Percentiles rank a stretch among this genome's conserved stretches.
Conservation (phyloP, 2,329 filamentous ascomycete species). For the Pestalotiopsis sp. region DNA sequence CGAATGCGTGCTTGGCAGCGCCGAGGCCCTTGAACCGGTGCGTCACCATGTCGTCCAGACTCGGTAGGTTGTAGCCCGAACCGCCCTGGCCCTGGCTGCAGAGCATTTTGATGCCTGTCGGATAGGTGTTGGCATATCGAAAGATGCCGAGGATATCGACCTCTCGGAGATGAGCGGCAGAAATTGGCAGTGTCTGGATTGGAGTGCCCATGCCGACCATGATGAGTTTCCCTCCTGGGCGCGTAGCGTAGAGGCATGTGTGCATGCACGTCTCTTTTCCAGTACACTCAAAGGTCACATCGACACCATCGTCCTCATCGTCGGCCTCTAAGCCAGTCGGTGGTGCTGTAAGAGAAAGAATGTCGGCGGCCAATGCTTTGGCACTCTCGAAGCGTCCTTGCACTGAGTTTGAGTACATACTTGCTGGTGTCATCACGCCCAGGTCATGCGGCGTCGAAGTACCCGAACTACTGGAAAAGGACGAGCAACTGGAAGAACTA, state of each 20-base stretch:
- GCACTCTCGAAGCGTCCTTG: conserved; percentile 53
- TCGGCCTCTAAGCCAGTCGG: conserved; percentile 37
- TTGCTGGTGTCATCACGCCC: conserved; percentile 46
- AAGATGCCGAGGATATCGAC: conserved; percentile 79
- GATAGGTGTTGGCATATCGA: conserved; percentile 76
- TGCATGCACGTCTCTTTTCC: conserved; percentile 77
- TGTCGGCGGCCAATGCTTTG: conserved; percentile 50
- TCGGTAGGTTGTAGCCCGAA: conserved; percentile 54
- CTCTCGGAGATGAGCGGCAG: conserved; percentile 72
- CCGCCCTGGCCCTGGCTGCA: conserved; percentile 44
- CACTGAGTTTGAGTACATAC: conserved; percentile 46
- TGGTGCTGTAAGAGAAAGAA: conserved; percentile 44
- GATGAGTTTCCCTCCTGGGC: conserved; percentile 71
- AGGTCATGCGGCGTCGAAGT: conserved; percentile 48
- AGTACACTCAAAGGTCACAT: conserved; percentile 76
- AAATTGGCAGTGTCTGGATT: conserved; percentile 74
- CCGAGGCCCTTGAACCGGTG: conserved; percentile 70
- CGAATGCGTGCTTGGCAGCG: conserved; percentile 65
- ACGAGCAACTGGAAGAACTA: conserved; percentile 45
- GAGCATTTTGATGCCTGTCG: conserved; percentile 67
- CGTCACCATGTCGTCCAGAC: conserved; percentile 72
- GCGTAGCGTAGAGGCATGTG: conserved; percentile 72
- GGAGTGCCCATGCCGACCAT: conserved; percentile 82
- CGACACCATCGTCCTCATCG: conserved; percentile 67
- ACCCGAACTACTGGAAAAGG: conserved; percentile 43